Conservation (phyloP, 306 rosid species). For the Crotalaria pallida region DNA sequence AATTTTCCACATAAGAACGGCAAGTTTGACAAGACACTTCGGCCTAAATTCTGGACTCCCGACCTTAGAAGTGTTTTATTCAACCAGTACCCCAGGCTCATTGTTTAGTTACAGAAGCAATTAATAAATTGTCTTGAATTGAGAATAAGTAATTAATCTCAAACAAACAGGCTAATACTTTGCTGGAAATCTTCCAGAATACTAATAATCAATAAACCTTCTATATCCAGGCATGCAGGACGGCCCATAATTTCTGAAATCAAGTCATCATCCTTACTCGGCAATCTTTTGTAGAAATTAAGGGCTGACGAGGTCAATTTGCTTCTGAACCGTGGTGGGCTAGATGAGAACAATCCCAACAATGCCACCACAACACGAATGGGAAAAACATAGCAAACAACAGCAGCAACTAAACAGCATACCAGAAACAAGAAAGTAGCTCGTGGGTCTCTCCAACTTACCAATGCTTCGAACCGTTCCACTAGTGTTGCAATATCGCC, state of each 20-base stretch:
- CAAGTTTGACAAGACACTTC: no score
- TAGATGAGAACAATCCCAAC: not conserved
- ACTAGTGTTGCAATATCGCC: not conserved
- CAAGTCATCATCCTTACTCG: not conserved
- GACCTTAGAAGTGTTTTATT: no score
- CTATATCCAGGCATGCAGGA: conserved; percentile 9
- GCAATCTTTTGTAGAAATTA: not conserved
- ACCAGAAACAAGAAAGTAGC: not conserved
- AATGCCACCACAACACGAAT: not conserved
- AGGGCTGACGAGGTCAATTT: not conserved
- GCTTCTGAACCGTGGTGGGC: not conserved
- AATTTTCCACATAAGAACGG: no score
- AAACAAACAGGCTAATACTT: not conserved
- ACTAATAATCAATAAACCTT: not conserved
- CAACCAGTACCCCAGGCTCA: no score
- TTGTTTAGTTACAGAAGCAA: no score
- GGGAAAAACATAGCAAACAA: not conserved
- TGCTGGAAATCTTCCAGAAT: not conserved
- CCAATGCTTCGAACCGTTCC: not conserved
- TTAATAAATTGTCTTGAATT: no score
- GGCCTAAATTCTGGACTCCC: no score
- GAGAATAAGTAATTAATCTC: no score
- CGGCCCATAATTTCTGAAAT: not conserved
- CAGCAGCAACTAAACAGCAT: not conserved
- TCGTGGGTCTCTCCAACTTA: conserved; percentile 4